phyloP scores from a whole-genome alignment of 2,329 filamentous ascomycete species.

The Stenocarpella maydis region DNA sequence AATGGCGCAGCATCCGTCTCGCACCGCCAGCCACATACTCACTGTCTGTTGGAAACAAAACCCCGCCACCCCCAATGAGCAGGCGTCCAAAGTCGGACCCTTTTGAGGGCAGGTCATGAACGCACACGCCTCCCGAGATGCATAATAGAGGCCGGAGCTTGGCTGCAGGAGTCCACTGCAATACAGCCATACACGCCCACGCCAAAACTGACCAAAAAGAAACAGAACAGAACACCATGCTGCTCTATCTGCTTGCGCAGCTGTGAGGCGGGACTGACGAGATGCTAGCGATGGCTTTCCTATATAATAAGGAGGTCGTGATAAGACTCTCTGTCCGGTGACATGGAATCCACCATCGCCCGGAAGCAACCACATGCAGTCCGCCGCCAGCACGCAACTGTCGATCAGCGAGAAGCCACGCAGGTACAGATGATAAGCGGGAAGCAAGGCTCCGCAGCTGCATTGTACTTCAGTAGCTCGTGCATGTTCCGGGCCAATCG shows the following conservation, averaged over 20 bases:
- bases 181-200: slow-evolving; percentile 3
- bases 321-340: background rate
- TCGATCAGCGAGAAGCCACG: slow-evolving; percentile 10
- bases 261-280: background rate
- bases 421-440: slow-evolving; percentile 22
- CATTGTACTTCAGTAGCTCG: background rate
- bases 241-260: background rate
- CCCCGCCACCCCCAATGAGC: slow-evolving; percentile 18
- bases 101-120: slow-evolving; percentile 16
- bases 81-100: slow-evolving; percentile 4
- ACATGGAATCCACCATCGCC: background rate
- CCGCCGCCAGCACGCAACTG: background rate
- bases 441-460: slow-evolving; percentile 17
- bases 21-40: background rate
- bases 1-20: background rate
- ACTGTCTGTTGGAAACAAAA: too few relatives aligned
- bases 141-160: slow-evolving; percentile 9
- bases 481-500: background rate
- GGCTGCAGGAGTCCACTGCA: background rate
- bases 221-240: slow-evolving; percentile 10
- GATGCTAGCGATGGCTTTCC: background rate
- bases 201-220: slow-evolving; percentile 13
- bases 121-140: slow-evolving; percentile 11
- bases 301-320: slow-evolving; percentile 6
- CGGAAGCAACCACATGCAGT: slow-evolving; percentile 13